Evolutionary conservation across 2,329 filamentous ascomycete species (phyloP).

Genomic region (Podosphaera xanthii): DNA sequence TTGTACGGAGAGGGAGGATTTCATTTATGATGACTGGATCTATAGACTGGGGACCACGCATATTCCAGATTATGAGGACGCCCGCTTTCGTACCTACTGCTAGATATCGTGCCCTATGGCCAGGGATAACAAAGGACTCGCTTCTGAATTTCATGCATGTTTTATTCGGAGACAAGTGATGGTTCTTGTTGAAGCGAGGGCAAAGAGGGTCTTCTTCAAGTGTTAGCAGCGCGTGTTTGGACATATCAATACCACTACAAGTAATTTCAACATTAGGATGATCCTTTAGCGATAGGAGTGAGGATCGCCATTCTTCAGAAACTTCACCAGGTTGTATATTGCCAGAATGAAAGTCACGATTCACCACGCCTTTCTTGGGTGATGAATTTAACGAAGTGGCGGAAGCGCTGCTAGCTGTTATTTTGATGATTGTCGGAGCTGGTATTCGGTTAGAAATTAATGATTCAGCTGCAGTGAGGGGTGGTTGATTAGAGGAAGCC

Average conservation of each 20-base stretch:
- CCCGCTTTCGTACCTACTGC: conserved; percentile 63
- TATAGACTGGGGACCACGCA: conserved; percentile 38
- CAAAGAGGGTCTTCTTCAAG: conserved; percentile 58
- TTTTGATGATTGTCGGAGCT: neutral
- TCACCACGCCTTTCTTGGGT: neutral
- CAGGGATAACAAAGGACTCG: conserved; percentile 42
- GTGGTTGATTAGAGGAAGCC: conserved; percentile 8
- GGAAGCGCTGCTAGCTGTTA: neutral
- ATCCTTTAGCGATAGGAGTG: conserved; percentile 36
- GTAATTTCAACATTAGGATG: conserved; percentile 40
- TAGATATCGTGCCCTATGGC: conserved; percentile 59
- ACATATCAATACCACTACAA: conserved; percentile 48
- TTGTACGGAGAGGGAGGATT: conserved; percentile 51
- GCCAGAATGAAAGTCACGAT: neutral
- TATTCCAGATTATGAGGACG: conserved; percentile 63
- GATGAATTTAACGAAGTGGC: neutral
- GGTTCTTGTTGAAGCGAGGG: conserved; percentile 25
- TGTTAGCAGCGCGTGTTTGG: conserved; percentile 46
- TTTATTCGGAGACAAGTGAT: conserved; percentile 11
- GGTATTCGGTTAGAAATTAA: neutral
- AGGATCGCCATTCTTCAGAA: conserved; percentile 42
- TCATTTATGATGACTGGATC: conserved; percentile 30
- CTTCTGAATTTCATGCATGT: conserved; percentile 6
- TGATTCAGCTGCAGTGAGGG: too few species aligned
- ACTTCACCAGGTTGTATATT: neutral